Percentiles rank a stretch among this genome's conserved stretches.
These are phyloP conservation scores for Serendipita indica DNA, from an alignment of 768 basidiomycete genomes.

Conservation along the genomic window DNA sequence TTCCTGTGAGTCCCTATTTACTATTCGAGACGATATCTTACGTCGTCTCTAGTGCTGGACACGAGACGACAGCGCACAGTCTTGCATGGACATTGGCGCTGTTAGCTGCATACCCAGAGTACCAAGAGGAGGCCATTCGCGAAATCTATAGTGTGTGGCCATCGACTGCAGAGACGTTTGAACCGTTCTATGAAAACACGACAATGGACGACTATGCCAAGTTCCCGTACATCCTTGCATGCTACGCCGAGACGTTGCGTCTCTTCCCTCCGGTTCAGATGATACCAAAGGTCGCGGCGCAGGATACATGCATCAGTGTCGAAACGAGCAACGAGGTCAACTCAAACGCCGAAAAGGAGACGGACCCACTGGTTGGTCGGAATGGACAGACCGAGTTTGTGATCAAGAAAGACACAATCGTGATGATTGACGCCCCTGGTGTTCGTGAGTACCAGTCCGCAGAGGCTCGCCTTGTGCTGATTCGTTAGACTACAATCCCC, in stretches of 20 bases:
- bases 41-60: neutral
- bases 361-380: neutral
- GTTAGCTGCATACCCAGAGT: slow-evolving; percentile 1
- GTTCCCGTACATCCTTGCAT: neutral
- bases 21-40: neutral
- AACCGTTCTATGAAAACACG: neutral
- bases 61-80: slow-evolving; percentile 8
- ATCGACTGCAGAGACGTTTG: neutral
- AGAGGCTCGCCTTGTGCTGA: neutral
- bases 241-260: neutral
- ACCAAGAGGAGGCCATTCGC: neutral
- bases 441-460: neutral
- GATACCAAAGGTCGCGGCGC: slow-evolving; percentile 1
- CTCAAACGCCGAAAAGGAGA: neutral
- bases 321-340: neutral
- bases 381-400: neutral
- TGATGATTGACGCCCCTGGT: neutral
- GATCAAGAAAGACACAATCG: slow-evolving; percentile 4
- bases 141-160: slow-evolving; percentile 4
- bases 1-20: neutral
- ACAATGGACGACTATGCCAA: slow-evolving; percentile 2
- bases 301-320: neutral
- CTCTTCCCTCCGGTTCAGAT: slow-evolving; percentile 9
- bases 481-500: slow-evolving; percentile 5
- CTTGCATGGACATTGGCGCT: slow-evolving; percentile 7